phyloP scores from a whole-genome alignment of 768 basidiomycete genomes.

The Leucocoprinus leucothites region DNA sequence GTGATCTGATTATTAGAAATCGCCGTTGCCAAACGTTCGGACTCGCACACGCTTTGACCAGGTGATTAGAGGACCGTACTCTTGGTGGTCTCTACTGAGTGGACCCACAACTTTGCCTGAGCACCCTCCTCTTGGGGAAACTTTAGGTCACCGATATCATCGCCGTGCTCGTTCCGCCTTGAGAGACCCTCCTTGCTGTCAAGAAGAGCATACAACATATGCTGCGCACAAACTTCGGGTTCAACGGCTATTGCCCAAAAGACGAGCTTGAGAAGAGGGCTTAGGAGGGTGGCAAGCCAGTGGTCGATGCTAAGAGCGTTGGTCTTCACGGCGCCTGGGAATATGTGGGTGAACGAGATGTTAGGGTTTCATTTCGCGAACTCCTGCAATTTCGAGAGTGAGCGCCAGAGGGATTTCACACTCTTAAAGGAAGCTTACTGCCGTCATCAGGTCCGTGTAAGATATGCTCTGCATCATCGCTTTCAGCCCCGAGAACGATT shows the following conservation, averaged over 20 bases:
- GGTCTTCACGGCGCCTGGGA: constrained; percentile 39
- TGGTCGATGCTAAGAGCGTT: constrained; percentile 14
- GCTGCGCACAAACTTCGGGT: constrained; percentile 29
- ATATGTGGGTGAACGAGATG: constrained; percentile 36
- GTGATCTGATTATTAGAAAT: too few relatives aligned
- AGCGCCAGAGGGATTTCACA: constrained; percentile 40
- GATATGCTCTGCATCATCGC: constrained; percentile 22
- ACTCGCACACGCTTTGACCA: too few relatives aligned
- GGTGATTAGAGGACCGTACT: neutral
- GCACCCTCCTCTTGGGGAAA: constrained; percentile 33
- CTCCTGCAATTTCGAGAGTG: constrained; percentile 40
- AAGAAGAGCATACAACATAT: constrained; percentile 31
- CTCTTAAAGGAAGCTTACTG: constrained; percentile 17
- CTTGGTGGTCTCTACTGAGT: constrained; percentile 13
- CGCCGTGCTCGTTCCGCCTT: constrained; percentile 28
- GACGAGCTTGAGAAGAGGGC: constrained; percentile 23
- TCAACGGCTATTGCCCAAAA: constrained; percentile 12
- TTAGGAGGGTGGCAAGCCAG: constrained; percentile 23
- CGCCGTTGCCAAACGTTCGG: too few relatives aligned
- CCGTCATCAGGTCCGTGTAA: constrained; percentile 37
- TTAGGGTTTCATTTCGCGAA: constrained; percentile 31
- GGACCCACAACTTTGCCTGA: constrained; percentile 33
- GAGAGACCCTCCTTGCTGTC: constrained; percentile 23
- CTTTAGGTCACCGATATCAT: constrained; percentile 28
- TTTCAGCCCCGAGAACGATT: constrained; percentile 23